These are phyloP conservation scores for Tetracladium setigerum DNA, from an alignment of 495 filamentous ascomycete genomes.

Conservation along the genomic window DNA sequence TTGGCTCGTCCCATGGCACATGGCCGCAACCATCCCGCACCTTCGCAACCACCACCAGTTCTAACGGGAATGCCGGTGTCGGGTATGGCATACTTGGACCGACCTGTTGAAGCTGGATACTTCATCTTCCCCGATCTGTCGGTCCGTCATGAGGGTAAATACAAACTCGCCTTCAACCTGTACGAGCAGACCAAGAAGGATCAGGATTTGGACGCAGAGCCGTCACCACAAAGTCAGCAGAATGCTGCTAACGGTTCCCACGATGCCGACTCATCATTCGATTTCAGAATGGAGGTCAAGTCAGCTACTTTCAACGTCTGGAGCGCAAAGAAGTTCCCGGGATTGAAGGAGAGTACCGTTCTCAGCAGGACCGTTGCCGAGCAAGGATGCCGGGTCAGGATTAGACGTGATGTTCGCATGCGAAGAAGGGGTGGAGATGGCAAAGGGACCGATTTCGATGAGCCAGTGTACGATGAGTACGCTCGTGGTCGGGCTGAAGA, in stretches of 20 bases:
- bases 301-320: slow-evolving; percentile 82
- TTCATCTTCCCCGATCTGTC: slow-evolving; percentile 98
- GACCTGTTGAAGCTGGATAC: slow-evolving; percentile 85
- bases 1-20: slow-evolving; percentile 78
- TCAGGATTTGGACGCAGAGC: slow-evolving; percentile 54
- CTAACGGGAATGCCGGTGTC: slow-evolving; percentile 94
- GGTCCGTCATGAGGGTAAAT: slow-evolving; percentile 91
- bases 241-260: slow-evolving; percentile 29
- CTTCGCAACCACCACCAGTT: slow-evolving; percentile 63
- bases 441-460: slow-evolving; percentile 57
- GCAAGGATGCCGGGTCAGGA: slow-evolving; percentile 94
- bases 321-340: slow-evolving; percentile 98
- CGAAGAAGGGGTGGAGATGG: slow-evolving; percentile 70
- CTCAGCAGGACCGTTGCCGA: slow-evolving; percentile 90
- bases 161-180: slow-evolving; percentile 80
- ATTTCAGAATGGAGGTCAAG: slow-evolving; percentile 73
- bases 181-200: slow-evolving; percentile 72
- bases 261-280: slow-evolving; percentile 18
- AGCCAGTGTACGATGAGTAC: slow-evolving; percentile 5
- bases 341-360: slow-evolving; percentile 80
- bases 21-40: slow-evolving; percentile 57
- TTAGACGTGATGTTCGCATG: slow-evolving; percentile 96
- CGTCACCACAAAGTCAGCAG: slow-evolving; percentile 19
- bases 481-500: slow-evolving; percentile 1
- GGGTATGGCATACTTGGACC: slow-evolving; percentile 93